These are phyloP conservation scores for Lojkania enalia DNA, from an alignment of 2,329 filamentous ascomycete species.

Conservation along the genomic window DNA sequence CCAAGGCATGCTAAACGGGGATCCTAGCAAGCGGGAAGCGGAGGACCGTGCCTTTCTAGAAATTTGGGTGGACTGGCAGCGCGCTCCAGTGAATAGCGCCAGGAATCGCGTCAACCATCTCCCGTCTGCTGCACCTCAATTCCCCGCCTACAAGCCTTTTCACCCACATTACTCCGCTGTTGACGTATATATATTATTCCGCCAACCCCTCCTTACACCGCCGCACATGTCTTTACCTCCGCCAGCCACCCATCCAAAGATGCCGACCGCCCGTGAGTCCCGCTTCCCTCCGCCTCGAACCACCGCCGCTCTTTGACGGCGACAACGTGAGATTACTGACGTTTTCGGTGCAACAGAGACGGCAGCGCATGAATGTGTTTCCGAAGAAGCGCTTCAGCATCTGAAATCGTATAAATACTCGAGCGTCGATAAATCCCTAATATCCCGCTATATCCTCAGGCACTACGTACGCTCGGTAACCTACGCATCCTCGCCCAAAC, in stretches of 20 bases:
- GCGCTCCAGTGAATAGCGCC: no score
- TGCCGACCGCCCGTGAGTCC: slow-evolving; percentile 41
- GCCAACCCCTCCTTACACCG: slow-evolving; percentile 24
- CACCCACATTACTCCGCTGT: no score
- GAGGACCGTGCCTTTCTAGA: no score
- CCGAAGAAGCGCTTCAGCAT: slow-evolving; percentile 86
- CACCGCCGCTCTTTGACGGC: neutral
- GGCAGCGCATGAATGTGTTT: slow-evolving; percentile 72
- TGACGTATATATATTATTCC: neutral
- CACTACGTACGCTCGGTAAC: slow-evolving; percentile 75
- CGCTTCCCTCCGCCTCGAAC: neutral
- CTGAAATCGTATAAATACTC: slow-evolving; percentile 98
- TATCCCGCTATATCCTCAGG: slow-evolving; percentile 90
- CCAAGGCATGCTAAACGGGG: no score
- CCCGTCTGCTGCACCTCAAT: neutral
- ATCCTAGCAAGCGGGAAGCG: no score
- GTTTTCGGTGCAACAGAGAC: slow-evolving; percentile 49
- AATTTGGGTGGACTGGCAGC: no score
- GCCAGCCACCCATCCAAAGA: slow-evolving; percentile 42
- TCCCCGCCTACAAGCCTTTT: no score
- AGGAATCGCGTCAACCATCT: no score
- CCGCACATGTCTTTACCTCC: slow-evolving; percentile 41
- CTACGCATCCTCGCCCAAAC: slow-evolving; percentile 2
- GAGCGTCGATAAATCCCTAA: slow-evolving; percentile 90
- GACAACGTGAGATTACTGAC: slow-evolving; percentile 18